phyloP scores from a whole-genome alignment of 805 yeast species.

The Candida silvicultrix region DNA sequence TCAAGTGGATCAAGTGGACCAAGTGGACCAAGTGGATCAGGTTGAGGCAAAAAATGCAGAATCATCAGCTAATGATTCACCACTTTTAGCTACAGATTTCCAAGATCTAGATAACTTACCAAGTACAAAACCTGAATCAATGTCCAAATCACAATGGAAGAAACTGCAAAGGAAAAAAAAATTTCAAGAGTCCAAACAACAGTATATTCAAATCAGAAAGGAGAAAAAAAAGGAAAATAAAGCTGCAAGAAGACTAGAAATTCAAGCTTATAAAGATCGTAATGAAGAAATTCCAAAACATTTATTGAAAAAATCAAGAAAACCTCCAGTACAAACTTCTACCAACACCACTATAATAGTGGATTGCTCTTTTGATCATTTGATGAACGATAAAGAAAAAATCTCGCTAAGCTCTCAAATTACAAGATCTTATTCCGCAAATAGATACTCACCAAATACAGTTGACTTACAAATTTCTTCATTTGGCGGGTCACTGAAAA shows the following conservation, averaged over 20 bases:
- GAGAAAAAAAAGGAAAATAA: conserved; percentile 46
- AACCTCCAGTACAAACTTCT: conserved; percentile 35
- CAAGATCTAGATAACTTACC: background rate
- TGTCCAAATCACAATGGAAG: conserved; percentile 85
- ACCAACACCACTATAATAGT: conserved; percentile 54
- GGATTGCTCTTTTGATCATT: conserved; percentile 87
- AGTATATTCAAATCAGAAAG: conserved; percentile 44
- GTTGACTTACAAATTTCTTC: conserved; percentile 58
- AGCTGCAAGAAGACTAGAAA: conserved; percentile 31
- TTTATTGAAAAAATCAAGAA: conserved; percentile 28
- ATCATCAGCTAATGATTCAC: background rate
- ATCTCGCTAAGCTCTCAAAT: conserved; percentile 75
- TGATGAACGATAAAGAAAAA: conserved; percentile 71
- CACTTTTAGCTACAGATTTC: background rate
- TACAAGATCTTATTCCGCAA: conserved; percentile 75
- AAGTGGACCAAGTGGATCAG: too few relatives aligned
- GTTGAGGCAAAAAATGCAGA: too few relatives aligned
- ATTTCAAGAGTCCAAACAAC: conserved; percentile 62
- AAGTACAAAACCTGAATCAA: conserved; percentile 58
- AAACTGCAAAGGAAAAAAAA: conserved; percentile 49
- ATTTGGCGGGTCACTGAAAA: conserved; percentile 57
- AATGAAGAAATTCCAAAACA: conserved; percentile 36
- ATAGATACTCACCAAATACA: conserved; percentile 50
- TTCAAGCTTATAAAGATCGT: conserved; percentile 27
- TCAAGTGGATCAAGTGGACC: too few relatives aligned